phyloP scores from a whole-genome alignment of 1,284 basidiomycete genomes.

The Trichosporon asahii region DNA sequence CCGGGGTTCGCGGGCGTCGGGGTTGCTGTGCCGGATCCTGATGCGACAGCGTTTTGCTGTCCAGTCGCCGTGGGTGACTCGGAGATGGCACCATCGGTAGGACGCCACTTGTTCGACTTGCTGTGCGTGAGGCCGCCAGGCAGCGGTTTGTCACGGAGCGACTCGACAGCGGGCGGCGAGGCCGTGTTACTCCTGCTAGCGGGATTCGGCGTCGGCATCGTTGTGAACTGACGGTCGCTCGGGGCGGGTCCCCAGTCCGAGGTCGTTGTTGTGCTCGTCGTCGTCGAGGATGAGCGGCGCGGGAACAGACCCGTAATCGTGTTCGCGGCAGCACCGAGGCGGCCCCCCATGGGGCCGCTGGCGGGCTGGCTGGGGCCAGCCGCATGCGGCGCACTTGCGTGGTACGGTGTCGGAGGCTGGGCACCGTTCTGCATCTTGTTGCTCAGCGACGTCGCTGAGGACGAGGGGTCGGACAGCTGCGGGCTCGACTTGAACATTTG shows the following conservation, averaged over 20 bases:
- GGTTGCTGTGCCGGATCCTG: neutral
- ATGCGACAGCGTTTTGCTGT: neutral
- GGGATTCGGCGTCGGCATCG: slow-evolving; percentile 29
- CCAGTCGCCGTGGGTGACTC: neutral
- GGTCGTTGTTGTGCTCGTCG: slow-evolving; percentile 31
- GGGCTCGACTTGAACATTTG: slow-evolving; percentile 5
- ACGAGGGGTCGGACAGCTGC: neutral
- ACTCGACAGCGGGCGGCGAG: neutral
- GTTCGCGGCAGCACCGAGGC: neutral
- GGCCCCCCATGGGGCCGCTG: neutral
- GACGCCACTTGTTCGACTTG: slow-evolving; percentile 11
- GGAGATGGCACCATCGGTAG: slow-evolving; percentile 5
- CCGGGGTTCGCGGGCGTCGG: neutral
- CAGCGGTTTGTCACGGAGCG: neutral
- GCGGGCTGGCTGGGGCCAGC: neutral
- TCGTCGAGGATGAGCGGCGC: slow-evolving; percentile 35
- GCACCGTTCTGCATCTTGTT: neutral
- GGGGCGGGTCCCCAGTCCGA: slow-evolving; percentile 20
- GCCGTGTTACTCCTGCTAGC: slow-evolving; percentile 1
- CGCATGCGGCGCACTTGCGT: neutral
- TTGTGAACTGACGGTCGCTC: slow-evolving; percentile 16
- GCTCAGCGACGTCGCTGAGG: neutral
- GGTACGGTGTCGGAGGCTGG: neutral
- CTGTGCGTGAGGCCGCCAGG: neutral
- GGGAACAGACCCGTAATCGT: neutral